Conservation (phyloP, 768 basidiomycete genomes). For the Pholiota molesta region DNA sequence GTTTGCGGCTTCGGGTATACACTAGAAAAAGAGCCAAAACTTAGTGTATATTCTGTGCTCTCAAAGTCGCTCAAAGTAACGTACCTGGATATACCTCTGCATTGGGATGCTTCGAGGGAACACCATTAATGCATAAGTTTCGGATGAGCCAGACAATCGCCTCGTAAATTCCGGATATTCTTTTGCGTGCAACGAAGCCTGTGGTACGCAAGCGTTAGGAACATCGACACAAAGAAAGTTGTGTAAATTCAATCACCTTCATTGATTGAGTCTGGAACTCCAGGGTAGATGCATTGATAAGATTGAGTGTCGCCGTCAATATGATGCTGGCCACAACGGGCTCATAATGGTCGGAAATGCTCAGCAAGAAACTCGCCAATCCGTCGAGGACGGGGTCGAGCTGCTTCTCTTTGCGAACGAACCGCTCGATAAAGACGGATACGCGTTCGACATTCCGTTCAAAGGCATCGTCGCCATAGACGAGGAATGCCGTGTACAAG, state of each 20-base stretch:
- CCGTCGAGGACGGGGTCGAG: slow-evolving; percentile 32
- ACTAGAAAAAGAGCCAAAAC: slow-evolving; percentile 21
- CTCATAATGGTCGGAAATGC: slow-evolving; percentile 29
- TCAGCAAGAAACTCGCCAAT: slow-evolving; percentile 34
- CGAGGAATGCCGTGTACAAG: slow-evolving; percentile 41
- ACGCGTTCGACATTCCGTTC: slow-evolving; percentile 27
- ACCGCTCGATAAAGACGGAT: slow-evolving; percentile 35
- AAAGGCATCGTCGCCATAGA: slow-evolving; percentile 38
- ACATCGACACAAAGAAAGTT: not conserved
- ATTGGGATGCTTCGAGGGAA: slow-evolving; percentile 36
- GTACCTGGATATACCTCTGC: slow-evolving; percentile 28
- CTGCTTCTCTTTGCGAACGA: slow-evolving; percentile 31
- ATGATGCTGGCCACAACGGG: slow-evolving; percentile 37
- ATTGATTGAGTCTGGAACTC: slow-evolving; percentile 16
- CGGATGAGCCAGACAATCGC: slow-evolving; percentile 35
- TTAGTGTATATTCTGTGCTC: not conserved
- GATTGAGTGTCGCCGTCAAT: slow-evolving; percentile 36
- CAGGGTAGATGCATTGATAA: slow-evolving; percentile 31
- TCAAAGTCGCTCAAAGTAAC: too few species aligned
- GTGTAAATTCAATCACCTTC: slow-evolving; percentile 5
- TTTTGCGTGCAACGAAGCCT: slow-evolving; percentile 16
- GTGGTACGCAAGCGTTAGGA: not conserved
- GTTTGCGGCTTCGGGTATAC: slow-evolving; percentile 37
- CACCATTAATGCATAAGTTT: slow-evolving; percentile 37
- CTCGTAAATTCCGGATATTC: slow-evolving; percentile 26